Conservation (phyloP, 257 asterid species). For the Paulownia fortunei region DNA sequence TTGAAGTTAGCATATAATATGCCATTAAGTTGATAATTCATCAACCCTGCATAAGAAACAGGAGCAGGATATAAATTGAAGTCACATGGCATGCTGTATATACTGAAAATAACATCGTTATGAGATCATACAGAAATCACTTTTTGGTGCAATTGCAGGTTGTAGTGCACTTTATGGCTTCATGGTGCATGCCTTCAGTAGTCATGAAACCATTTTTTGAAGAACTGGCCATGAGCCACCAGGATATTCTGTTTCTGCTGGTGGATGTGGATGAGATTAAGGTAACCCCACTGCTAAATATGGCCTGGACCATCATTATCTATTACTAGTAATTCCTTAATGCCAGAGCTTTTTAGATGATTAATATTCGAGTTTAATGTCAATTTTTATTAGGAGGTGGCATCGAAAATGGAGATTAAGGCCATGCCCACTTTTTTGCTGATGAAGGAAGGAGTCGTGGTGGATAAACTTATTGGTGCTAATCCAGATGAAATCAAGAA, state of each 20-base stretch:
- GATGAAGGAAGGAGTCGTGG: conserved; percentile 43
- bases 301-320: background rate
- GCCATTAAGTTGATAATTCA: background rate
- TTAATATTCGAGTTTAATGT: background rate
- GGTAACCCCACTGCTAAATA: conserved; percentile 22
- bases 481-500: conserved; percentile 49
- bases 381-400: conserved; percentile 37
- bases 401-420: conserved; percentile 46
- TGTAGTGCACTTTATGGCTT: conserved; percentile 37
- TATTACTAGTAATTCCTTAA: background rate
- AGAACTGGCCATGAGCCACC: conserved; percentile 23
- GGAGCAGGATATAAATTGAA: too few species aligned
- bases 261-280: conserved; percentile 45
- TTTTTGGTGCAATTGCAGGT: conserved; percentile 30
- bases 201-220: conserved; percentile 35
- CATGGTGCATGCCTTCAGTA: conserved; percentile 43
- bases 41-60: background rate
- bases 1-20: background rate
- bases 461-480: conserved; percentile 49
- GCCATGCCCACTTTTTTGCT: conserved; percentile 56
- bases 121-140: background rate
- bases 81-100: too few species aligned
- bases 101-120: background rate
- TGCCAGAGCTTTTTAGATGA: background rate
- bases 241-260: conserved; percentile 28